Percentiles rank a stretch among this genome's conserved stretches.
phyloP scores from a whole-genome alignment of 176 grass and related monocot species.

The Musa beccarii region DNA sequence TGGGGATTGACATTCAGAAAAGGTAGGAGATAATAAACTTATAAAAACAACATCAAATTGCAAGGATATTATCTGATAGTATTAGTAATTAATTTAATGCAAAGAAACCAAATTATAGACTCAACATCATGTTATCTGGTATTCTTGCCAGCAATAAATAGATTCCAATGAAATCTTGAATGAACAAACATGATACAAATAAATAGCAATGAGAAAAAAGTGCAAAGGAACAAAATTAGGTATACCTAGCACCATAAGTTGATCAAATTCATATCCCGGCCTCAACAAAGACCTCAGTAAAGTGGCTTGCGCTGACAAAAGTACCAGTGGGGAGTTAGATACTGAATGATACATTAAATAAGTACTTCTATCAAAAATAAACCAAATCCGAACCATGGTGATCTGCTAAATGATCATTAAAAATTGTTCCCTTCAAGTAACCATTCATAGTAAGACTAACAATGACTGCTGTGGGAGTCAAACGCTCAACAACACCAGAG shows the following conservation, averaged over 20 bases:
- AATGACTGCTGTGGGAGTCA: slow-evolving; percentile 69
- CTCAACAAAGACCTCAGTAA: slow-evolving; percentile 69
- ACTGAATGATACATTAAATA: neutral
- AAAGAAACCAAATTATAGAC: neutral
- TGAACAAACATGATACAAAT: neutral
- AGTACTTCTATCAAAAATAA: neutral
- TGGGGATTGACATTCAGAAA: too few relatives aligned
- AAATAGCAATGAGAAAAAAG: neutral
- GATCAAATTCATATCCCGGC: slow-evolving; percentile 75
- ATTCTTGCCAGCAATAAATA: neutral
- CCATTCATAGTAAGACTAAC: slow-evolving; percentile 50
- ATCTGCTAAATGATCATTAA: slow-evolving; percentile 75
- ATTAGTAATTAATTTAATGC: too few relatives aligned
- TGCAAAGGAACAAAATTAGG: slow-evolving; percentile 7
- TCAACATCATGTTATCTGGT: slow-evolving; percentile 4
- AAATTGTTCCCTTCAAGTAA: slow-evolving; percentile 62
- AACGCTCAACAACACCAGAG: slow-evolving; percentile 71
- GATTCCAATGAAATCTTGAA: neutral
- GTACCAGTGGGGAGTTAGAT: slow-evolving; percentile 8
- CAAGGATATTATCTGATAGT: too few relatives aligned
- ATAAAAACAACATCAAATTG: too few relatives aligned
- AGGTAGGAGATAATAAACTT: too few relatives aligned
- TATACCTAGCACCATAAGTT: slow-evolving; percentile 80
- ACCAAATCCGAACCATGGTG: slow-evolving; percentile 37
- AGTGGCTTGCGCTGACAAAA: slow-evolving; percentile 61